Conservation (phyloP, 306 rosid species). For the Cucurbita ficifolia region DNA sequence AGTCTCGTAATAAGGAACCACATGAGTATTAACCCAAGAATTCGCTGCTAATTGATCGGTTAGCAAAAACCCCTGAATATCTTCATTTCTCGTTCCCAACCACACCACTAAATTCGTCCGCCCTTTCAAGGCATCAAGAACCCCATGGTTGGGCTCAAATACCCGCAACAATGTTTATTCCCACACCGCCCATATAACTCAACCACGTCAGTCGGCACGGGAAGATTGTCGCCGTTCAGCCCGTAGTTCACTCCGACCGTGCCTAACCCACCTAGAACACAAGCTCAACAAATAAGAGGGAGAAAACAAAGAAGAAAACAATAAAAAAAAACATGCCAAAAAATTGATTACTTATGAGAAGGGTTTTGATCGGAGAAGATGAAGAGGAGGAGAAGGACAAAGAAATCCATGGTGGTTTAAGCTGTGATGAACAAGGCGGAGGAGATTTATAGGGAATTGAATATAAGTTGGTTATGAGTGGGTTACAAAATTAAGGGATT, state of each 20-base stretch:
- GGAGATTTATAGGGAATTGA: not conserved
- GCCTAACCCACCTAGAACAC: not conserved
- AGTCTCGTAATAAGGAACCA: too few relatives aligned
- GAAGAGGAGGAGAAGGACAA: not conserved
- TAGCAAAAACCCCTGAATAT: not conserved
- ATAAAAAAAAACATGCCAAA: too few relatives aligned
- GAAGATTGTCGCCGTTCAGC: slow-evolving; percentile 10
- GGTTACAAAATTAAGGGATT: not conserved
- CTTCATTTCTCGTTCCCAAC: slow-evolving; percentile 1
- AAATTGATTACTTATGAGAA: not conserved
- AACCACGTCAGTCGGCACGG: not conserved
- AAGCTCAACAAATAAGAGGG: too few relatives aligned
- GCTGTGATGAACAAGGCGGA: too few relatives aligned
- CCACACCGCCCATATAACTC: not conserved
- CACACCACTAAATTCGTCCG: not conserved
- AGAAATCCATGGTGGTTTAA: not conserved
- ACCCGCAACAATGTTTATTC: not conserved
- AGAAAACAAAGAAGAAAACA: too few relatives aligned
- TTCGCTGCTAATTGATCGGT: slow-evolving; percentile 3
- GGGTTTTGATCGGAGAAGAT: not conserved
- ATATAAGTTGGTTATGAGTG: too few relatives aligned
- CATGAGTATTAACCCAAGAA: too few relatives aligned
- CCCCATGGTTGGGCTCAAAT: not conserved
- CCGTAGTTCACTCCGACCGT: slow-evolving; percentile 5
- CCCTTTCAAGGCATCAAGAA: not conserved